These are phyloP conservation scores for Cercospora brassicicola DNA, from an alignment of 2,329 filamentous ascomycete genomes.

Conservation along the genomic window DNA sequence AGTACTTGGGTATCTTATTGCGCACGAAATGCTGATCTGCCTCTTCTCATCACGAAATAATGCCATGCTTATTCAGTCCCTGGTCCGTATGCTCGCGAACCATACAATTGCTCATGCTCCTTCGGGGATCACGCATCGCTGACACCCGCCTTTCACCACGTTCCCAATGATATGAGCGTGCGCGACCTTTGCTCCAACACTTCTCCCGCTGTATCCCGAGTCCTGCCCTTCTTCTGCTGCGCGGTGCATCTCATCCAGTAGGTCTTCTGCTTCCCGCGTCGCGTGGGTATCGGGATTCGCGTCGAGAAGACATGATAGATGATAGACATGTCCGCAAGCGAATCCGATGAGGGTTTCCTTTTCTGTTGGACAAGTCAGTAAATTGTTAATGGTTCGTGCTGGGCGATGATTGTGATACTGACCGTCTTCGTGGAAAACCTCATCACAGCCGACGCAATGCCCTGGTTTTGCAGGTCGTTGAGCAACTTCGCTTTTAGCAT, in stretches of 20 bases:
- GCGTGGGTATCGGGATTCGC: slow-evolving; percentile 39
- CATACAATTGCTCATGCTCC: slow-evolving; percentile 12
- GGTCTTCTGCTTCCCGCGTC: slow-evolving; percentile 33
- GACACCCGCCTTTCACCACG: slow-evolving; percentile 41
- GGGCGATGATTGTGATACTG: slow-evolving; percentile 20
- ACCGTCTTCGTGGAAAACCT: slow-evolving; percentile 43
- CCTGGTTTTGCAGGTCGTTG: slow-evolving; percentile 36
- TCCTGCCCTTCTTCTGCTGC: slow-evolving; percentile 49
- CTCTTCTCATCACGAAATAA: background rate
- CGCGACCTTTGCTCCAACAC: slow-evolving; percentile 82
- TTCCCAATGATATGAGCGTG: slow-evolving; percentile 77
- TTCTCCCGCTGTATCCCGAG: slow-evolving; percentile 50
- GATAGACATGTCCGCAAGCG: slow-evolving; percentile 78
- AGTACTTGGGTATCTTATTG: slow-evolving; percentile 2
- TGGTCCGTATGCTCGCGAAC: background rate
- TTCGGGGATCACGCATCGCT: slow-evolving; percentile 23
- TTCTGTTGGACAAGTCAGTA: slow-evolving; percentile 45
- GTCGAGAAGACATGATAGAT: slow-evolving; percentile 68
- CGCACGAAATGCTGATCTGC: background rate
- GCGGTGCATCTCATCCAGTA: slow-evolving; percentile 47
- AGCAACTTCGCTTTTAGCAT: slow-evolving; percentile 19
- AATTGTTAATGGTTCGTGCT: background rate
- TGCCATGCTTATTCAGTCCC: background rate
- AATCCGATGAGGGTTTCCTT: slow-evolving; percentile 75
- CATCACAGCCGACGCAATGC: slow-evolving; percentile 43